Evolutionary conservation across 2,329 filamentous ascomycete species (phyloP).

Genomic region (Cladosporium austrohemisphaericum): DNA sequence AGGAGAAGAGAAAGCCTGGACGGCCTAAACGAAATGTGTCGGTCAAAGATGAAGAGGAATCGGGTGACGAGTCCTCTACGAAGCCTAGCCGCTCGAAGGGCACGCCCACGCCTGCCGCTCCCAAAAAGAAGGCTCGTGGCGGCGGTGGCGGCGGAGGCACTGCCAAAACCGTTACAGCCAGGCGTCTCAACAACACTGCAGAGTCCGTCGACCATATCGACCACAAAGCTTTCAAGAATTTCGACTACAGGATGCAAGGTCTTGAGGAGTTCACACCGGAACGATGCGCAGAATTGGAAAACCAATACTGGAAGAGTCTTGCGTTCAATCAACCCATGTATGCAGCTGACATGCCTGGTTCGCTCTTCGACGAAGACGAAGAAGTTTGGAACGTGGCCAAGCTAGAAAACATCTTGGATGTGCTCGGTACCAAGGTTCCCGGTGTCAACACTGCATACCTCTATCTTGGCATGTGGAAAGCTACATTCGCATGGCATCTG

Average conservation of each 20-base stretch:
- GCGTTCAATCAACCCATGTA: constrained; percentile 95
- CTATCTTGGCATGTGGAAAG: constrained; percentile 99
- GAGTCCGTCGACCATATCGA: constrained; percentile 78
- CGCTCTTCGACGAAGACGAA: constrained; percentile 82
- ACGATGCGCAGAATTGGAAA: constrained; percentile 89
- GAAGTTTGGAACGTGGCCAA: constrained; percentile 93
- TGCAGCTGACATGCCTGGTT: constrained; percentile 93
- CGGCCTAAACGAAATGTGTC: constrained; percentile 41
- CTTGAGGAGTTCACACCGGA: constrained; percentile 85
- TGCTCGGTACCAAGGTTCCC: constrained; percentile 90
- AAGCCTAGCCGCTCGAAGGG: constrained; percentile 26
- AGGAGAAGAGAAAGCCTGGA: constrained; percentile 48
- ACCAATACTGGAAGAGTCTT: constrained; percentile 94
- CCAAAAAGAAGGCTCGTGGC: constrained; percentile 44
- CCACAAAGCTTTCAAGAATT: constrained; percentile 83
- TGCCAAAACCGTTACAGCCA: constrained; percentile 73
- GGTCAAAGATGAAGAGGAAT: constrained; percentile 30
- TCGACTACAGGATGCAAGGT: constrained; percentile 81
- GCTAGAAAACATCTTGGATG: constrained; percentile 86
- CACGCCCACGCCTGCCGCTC: constrained; percentile 28
- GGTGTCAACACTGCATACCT: constrained; percentile 98
- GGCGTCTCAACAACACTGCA: constrained; percentile 78
- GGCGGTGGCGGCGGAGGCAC: constrained; percentile 49
- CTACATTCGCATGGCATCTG: constrained; percentile 97
- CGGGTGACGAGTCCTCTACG: constrained; percentile 25